phyloP scores from a whole-genome alignment of 176 grass and related monocot species.

The Musa itinerans region DNA sequence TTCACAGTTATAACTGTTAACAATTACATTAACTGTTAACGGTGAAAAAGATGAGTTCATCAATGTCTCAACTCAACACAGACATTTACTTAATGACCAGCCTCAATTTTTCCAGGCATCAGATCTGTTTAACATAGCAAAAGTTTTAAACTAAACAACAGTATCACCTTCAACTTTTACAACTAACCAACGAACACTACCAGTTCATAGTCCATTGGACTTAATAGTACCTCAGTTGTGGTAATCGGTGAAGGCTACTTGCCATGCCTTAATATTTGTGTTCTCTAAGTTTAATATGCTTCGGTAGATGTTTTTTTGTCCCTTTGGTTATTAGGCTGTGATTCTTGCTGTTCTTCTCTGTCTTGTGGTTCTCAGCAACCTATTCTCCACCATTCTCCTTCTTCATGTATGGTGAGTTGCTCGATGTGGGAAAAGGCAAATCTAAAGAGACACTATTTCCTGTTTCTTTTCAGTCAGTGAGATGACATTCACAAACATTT shows the following conservation, averaged over 20 bases:
- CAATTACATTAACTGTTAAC: background rate
- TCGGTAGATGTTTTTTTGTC: background rate
- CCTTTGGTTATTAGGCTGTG: background rate
- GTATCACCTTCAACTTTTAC: background rate
- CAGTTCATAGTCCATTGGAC: background rate
- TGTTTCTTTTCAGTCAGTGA: constrained; percentile 41
- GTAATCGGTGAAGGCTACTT: background rate
- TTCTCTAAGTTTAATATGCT: background rate
- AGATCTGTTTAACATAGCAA: constrained; percentile 1
- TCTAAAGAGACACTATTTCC: background rate
- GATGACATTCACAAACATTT: constrained; percentile 42
- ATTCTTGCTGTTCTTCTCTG: too few species aligned
- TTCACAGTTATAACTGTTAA: background rate
- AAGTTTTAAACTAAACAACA: constrained; percentile 8
- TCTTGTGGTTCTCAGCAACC: background rate
- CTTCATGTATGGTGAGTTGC: too few species aligned
- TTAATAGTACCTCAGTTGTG: background rate
- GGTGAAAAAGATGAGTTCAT: constrained; percentile 1
- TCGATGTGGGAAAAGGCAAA: background rate
- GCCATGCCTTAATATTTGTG: background rate
- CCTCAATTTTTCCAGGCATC: constrained; percentile 5
- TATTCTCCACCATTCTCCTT: background rate
- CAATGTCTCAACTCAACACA: background rate
- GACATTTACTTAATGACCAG: constrained; percentile 11
- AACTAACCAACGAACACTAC: constrained; percentile 5